These are phyloP conservation scores for Penicillium sp. DNA, from an alignment of 2,329 filamentous ascomycete genomes.

Conservation along the genomic window DNA sequence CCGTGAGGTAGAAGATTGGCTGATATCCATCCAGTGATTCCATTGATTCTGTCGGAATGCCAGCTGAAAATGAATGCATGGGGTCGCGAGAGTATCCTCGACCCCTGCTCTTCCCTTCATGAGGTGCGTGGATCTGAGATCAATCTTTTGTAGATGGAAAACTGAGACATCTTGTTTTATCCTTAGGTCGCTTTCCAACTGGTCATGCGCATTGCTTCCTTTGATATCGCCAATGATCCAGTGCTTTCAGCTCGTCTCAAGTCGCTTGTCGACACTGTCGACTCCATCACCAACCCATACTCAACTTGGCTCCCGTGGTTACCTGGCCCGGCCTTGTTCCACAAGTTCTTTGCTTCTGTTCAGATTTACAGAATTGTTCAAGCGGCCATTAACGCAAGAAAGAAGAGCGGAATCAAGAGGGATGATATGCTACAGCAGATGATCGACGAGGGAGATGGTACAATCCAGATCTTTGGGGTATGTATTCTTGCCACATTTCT, in stretches of 20 bases:
- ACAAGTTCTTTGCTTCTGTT: neutral
- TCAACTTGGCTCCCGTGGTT: slow-evolving; percentile 3
- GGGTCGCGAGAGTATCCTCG: neutral
- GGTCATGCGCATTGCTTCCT: slow-evolving; percentile 6
- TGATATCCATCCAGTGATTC: slow-evolving; percentile 3
- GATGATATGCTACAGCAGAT: slow-evolving; percentile 9
- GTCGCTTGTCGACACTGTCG: slow-evolving; percentile 3
- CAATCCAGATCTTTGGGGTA: slow-evolving; percentile 1
- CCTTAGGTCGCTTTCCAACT: slow-evolving; percentile 5
- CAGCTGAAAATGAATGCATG: slow-evolving; percentile 1
- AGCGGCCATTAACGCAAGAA: neutral
- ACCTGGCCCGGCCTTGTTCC: neutral
- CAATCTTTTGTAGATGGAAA: too few species aligned
- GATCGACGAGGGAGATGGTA: slow-evolving; percentile 8
- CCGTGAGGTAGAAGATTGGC: neutral
- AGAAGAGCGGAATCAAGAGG: neutral
- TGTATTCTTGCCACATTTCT: neutral
- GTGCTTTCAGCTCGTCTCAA: slow-evolving; percentile 4
- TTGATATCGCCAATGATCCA: slow-evolving; percentile 6
- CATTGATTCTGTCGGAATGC: slow-evolving; percentile 4
- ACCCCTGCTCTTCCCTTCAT: slow-evolving; percentile 9
- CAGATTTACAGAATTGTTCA: neutral
- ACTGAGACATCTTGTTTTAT: neutral
- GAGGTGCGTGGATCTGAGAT: neutral
- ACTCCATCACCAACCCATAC: slow-evolving; percentile 4